These are phyloP conservation scores for Fusarium sororula DNA, from an alignment of 2,329 filamentous ascomycete genomes.

Conservation along the genomic window DNA sequence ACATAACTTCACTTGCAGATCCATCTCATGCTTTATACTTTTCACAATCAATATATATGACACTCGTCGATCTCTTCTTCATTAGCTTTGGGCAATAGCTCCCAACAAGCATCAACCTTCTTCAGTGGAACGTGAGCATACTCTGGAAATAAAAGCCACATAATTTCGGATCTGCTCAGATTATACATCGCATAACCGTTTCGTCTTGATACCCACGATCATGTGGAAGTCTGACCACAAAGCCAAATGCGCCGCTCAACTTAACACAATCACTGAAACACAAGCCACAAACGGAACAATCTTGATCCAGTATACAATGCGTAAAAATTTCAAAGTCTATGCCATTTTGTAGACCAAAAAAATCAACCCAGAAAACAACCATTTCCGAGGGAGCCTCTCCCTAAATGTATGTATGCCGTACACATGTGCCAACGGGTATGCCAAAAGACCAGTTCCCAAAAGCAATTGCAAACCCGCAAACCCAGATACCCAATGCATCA, in stretches of 20 bases:
- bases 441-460: slow-evolving; percentile 17
- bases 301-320: neutral
- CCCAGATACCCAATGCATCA: slow-evolving; percentile 24
- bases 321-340: slow-evolving; percentile 16
- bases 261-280: neutral
- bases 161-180: neutral
- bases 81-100: neutral
- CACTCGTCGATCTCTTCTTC: neutral
- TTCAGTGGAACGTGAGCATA: neutral
- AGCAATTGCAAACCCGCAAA: slow-evolving; percentile 10
- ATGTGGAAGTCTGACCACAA: neutral
- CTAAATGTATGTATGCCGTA: slow-evolving; percentile 27
- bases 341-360: slow-evolving; percentile 1
- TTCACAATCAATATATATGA: neutral
- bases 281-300: neutral
- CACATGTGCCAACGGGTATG: slow-evolving; percentile 19
- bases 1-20: neutral
- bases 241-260: neutral
- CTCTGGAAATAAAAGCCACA: no score
- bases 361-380: neutral
- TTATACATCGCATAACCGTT: neutral
- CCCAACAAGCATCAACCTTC: neutral
- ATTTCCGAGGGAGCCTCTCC: slow-evolving; percentile 29
- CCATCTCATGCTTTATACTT: neutral
- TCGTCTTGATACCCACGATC: neutral